Conservation (phyloP, 2,329 filamentous ascomycete species). For the Exophiala xenobiotica region DNA sequence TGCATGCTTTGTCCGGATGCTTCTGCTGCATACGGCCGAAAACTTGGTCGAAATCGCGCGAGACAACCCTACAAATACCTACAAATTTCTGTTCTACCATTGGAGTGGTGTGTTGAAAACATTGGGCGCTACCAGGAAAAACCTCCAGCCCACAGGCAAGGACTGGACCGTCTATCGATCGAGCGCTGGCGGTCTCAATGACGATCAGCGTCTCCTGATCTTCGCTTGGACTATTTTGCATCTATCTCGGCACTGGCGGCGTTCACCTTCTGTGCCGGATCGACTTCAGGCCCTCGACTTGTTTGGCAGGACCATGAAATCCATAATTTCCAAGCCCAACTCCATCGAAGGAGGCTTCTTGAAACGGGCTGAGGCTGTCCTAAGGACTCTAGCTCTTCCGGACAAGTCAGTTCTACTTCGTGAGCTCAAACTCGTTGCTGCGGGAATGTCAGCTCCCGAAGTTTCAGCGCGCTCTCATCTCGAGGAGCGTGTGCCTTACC, state of each 20-base stretch:
- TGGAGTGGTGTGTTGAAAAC: slow-evolving; percentile 13
- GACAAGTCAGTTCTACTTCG: slow-evolving; percentile 6
- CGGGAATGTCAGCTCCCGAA: background rate
- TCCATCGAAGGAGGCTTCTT: background rate
- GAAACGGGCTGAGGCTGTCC: background rate
- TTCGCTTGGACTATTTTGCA: slow-evolving; percentile 19
- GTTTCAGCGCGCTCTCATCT: background rate
- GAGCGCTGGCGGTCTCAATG: background rate
- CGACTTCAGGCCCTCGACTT: slow-evolving; percentile 1
- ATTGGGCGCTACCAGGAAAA: slow-evolving; percentile 3
- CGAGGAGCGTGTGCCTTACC: background rate
- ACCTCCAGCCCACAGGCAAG: background rate
- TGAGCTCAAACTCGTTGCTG: background rate
- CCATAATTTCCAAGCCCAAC: background rate
- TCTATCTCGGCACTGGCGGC: slow-evolving; percentile 5
- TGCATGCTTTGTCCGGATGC: background rate
- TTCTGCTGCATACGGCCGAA: slow-evolving; percentile 11
- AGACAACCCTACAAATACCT: slow-evolving; percentile 2
- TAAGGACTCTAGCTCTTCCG: slow-evolving; percentile 10
- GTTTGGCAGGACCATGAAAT: slow-evolving; percentile 6
- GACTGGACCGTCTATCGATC: slow-evolving; percentile 6
- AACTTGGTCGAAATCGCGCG: slow-evolving; percentile 1
- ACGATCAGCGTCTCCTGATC: slow-evolving; percentile 9
- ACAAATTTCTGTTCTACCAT: slow-evolving; percentile 15
- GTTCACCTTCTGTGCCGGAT: background rate